Base-by-base conservation (phyloP, 306 rosid species). In the Inga laurina region DNA sequence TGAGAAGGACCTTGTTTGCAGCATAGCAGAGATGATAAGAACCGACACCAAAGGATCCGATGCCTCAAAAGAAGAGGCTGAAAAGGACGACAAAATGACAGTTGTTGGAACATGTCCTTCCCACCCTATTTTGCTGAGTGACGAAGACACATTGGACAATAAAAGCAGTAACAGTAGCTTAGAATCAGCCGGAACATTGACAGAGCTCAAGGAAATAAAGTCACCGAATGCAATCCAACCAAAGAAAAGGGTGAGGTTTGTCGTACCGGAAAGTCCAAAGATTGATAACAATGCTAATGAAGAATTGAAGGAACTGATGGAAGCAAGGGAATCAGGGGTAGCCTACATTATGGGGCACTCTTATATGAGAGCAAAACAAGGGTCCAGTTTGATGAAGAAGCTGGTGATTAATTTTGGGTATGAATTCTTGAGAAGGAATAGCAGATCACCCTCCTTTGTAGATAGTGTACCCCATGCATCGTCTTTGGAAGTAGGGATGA, bases 401-500 rank as follows among this genome's bases (percentile, higher is more conserved):
- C 46, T 90, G 45, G 89, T 87, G 6, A 88, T 91, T 39, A 39
- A 93, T 83, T 86, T 79, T 62, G 93, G 90, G 18, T 93, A 93
- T 67, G 97, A 93, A 62, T 89, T 93, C 86, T 84, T 93, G 70
- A 91, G 97, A 72, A 86, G 91, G 83, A 93, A 93, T 62, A 91
- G 93, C 77, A 86, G 97, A 77, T 80, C 85, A 62, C 77, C 93
- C 48, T 66, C 88, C 41, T 84, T 84, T 80, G 89, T 90, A 32
- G 82, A 87, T 45, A 91, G 72, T 70, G 74, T 84, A 67, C 94
- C 97, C 19, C 91, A 90, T 24, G 91, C 93, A 19, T 91, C 94
- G 8, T 83, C 91, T 15, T 76, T 93, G 19, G 97, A 93, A 85
- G 97, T 93, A 65, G 97, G 97, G 67, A 93, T 93, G 97, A 56